phyloP scores from a whole-genome alignment of 2,329 filamentous ascomycete species.

The Monosporascus sp. region DNA sequence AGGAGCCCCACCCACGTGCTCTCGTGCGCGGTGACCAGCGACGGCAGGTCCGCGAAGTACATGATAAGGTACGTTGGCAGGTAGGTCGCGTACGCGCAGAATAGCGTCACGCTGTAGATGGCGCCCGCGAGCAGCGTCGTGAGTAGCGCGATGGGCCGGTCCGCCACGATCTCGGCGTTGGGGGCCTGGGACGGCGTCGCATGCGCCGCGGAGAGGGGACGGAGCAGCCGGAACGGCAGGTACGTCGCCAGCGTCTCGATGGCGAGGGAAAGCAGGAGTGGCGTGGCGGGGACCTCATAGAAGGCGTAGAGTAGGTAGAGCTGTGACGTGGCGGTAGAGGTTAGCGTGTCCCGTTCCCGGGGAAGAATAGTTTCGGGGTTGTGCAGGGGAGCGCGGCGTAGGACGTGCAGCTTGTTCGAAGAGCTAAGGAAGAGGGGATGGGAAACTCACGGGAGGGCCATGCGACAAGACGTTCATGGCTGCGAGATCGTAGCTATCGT shows the following conservation, averaged over 20 bases:
- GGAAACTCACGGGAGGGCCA: slow-evolving; percentile 58
- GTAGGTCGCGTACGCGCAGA: slow-evolving; percentile 61
- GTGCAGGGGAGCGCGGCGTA: not conserved
- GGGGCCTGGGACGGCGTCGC: slow-evolving; percentile 46
- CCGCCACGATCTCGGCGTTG: slow-evolving; percentile 60
- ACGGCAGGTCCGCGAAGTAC: slow-evolving; percentile 68
- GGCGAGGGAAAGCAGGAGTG: slow-evolving; percentile 54
- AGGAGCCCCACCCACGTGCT: slow-evolving; percentile 57
- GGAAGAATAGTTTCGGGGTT: not conserved
- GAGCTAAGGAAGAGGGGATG: not conserved
- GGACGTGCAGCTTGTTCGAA: not conserved
- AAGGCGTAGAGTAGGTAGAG: slow-evolving; percentile 73
- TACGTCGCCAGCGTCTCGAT: slow-evolving; percentile 67
- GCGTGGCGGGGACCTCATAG: slow-evolving; percentile 62
- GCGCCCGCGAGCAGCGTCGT: slow-evolving; percentile 63
- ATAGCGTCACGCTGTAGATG: slow-evolving; percentile 71
- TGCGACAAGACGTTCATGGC: slow-evolving; percentile 65
- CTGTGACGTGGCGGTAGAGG: slow-evolving; percentile 27
- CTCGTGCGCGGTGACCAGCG: slow-evolving; percentile 61
- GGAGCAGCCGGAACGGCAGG: slow-evolving; percentile 70
- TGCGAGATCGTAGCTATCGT: slow-evolving; percentile 67
- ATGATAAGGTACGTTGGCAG: slow-evolving; percentile 67
- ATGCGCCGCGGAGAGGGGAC: slow-evolving; percentile 61
- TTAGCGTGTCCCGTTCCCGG: slow-evolving; percentile 4
- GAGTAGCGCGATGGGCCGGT: slow-evolving; percentile 55